Percentiles rank a stretch among this genome's conserved stretches.
Conservation (phyloP, 495 filamentous ascomycete species). For the Terfezia claveryi region DNA sequence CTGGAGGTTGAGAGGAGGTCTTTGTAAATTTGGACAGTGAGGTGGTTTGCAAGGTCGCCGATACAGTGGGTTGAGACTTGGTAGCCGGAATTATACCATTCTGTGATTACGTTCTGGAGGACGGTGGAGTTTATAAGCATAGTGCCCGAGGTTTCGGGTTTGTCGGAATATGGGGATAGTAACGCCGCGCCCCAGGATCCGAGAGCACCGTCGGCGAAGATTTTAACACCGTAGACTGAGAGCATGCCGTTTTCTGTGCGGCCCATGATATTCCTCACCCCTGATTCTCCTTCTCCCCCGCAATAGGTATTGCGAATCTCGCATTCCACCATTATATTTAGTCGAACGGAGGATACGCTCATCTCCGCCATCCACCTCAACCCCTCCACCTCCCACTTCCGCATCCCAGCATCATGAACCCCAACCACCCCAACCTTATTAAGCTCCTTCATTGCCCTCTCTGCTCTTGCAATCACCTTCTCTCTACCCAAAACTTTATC, state of each 20-base stretch:
- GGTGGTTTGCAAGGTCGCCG: conserved; percentile 38
- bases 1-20: conserved; percentile 21
- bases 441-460: conserved; percentile 32
- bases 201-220: conserved; percentile 42
- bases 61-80: conserved; percentile 45
- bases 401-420: conserved; percentile 38
- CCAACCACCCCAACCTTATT: conserved; percentile 40
- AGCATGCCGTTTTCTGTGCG: conserved; percentile 24
- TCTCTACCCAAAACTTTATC: conserved; percentile 23
- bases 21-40: conserved; percentile 25
- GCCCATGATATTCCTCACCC: conserved; percentile 13
- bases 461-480: conserved; percentile 28
- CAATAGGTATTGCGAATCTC: conserved; percentile 37
- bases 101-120: conserved; percentile 23
- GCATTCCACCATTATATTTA: conserved; percentile 45
- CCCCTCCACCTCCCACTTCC: conserved; percentile 25
- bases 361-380: conserved; percentile 19
- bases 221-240: conserved; percentile 32
- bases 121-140: conserved; percentile 36
- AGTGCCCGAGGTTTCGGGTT: conserved; percentile 30
- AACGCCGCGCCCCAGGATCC: conserved; percentile 43
- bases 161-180: conserved; percentile 39
- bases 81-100: conserved; percentile 28
- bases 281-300: conserved; percentile 1
- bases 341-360: conserved; percentile 32